Percentiles rank a stretch among this genome's conserved stretches.
Conservation (phyloP, 2,329 filamentous ascomycete species). For the Metarhizium brunneum region DNA sequence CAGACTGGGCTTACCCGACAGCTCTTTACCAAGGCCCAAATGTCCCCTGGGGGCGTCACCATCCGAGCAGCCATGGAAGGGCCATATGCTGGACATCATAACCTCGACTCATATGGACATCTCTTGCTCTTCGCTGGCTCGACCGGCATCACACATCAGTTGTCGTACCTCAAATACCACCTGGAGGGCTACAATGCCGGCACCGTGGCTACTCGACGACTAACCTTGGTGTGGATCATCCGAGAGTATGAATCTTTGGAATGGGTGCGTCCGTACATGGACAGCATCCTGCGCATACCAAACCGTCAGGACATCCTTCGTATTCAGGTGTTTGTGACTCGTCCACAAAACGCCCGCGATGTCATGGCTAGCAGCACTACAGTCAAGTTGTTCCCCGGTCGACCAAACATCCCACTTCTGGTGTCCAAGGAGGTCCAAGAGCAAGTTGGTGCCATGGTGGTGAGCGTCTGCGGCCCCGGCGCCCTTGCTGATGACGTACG, state of each 20-base stretch:
- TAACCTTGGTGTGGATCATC: constrained; percentile 88
- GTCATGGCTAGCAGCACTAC: constrained; percentile 67
- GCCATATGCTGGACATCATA: constrained; percentile 77
- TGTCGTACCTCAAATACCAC: constrained; percentile 76
- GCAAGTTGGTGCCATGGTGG: constrained; percentile 80
- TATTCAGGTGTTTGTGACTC: constrained; percentile 84
- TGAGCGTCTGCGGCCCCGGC: constrained; percentile 72
- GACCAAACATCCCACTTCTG: constrained; percentile 74
- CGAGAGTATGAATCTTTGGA: constrained; percentile 82
- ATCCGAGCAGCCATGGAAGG: constrained; percentile 76
- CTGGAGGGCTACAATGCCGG: constrained; percentile 59
- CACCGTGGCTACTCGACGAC: constrained; percentile 68
- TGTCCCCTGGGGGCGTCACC: constrained; percentile 43
- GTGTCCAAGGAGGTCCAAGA: constrained; percentile 72
- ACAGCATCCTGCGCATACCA: constrained; percentile 65
- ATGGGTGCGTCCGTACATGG: constrained; percentile 86
- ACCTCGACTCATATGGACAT: constrained; percentile 86
- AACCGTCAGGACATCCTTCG: constrained; percentile 73
- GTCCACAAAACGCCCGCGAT: constrained; percentile 74
- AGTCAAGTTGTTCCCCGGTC: constrained; percentile 86
- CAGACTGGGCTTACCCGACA: constrained; percentile 82
- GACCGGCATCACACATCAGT: constrained; percentile 90
- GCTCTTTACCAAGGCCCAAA: constrained; percentile 61
- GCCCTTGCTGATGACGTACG: constrained; percentile 68
- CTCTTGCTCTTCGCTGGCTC: constrained; percentile 85